Evolutionary conservation across 129 eudicot genomes (phyloP).

Genomic region (Flaveria bidentis): DNA sequence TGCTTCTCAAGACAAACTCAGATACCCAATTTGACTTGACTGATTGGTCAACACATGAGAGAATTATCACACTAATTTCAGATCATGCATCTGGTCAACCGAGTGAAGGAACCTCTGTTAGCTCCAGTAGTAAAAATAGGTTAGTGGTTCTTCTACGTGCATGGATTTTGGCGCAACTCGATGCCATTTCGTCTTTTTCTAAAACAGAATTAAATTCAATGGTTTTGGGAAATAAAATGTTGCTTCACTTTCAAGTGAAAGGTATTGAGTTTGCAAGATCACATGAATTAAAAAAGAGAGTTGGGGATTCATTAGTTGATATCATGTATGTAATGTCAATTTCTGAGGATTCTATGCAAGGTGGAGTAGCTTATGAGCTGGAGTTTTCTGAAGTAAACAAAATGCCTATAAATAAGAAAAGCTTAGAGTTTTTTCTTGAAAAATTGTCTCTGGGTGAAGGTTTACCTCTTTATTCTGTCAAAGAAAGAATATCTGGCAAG

Average conservation of each 20-base stretch:
- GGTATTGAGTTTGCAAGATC: conserved; percentile 27
- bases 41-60: conserved; percentile 68
- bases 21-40: conserved; percentile 45
- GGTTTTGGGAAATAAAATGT: conserved; percentile 66
- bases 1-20: conserved; percentile 34
- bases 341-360: conserved; percentile 51
- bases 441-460: conserved; percentile 60
- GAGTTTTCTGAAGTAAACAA: conserved; percentile 40
- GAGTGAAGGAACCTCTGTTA: conserved; percentile 37
- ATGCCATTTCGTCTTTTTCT: conserved; percentile 46
- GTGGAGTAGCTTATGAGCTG: conserved; percentile 61
- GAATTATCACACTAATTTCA: conserved; percentile 45
- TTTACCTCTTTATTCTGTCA: conserved; percentile 40
- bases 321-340: conserved; percentile 58
- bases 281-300: conserved; percentile 37
- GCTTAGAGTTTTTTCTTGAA: conserved; percentile 48
- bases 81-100: conserved; percentile 39
- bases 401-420: conserved; percentile 33
- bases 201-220: conserved; percentile 53
- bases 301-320: conserved; percentile 51
- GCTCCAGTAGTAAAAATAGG: conserved; percentile 41
- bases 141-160: conserved; percentile 48
- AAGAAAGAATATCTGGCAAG: conserved; percentile 44
- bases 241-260: conserved; percentile 65
- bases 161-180: conserved; percentile 70